Percentiles rank a stretch among this genome's conserved stretches.
These are phyloP conservation scores for Plenodomus tracheiphilus DNA, from an alignment of 2,329 filamentous ascomycete genomes.

Conservation along the genomic window DNA sequence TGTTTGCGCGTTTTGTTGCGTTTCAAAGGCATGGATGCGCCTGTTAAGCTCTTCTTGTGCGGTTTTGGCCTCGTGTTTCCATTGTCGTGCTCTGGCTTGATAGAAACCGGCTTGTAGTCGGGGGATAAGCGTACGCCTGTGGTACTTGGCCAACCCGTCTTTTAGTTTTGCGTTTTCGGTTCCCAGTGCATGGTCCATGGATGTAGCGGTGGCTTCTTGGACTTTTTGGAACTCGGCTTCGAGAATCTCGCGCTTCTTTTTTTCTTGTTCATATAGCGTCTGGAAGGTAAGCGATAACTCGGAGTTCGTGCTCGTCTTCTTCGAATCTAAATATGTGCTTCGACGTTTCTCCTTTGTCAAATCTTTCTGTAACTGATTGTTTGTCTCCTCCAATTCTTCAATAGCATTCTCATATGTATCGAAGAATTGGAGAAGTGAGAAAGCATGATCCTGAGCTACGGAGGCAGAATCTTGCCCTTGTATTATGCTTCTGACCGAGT, in stretches of 20 bases:
- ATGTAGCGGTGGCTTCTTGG: neutral
- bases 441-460: neutral
- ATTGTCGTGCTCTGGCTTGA: neutral
- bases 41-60: conserved; percentile 3
- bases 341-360: neutral
- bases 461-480: neutral
- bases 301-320: neutral
- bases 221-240: neutral
- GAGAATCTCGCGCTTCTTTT: neutral
- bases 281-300: neutral
- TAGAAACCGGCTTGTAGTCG: neutral
- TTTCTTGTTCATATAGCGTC: neutral
- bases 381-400: neutral
- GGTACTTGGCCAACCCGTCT: neutral
- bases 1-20: neutral
- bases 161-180: neutral
- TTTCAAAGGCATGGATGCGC: conserved; percentile 2
- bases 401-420: neutral
- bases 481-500: neutral
- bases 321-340: neutral
- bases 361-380: neutral
- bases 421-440: neutral
- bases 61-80: neutral
- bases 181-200: neutral
- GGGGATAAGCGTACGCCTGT: neutral